Evolutionary conservation across 805 yeast species (phyloP).

Genomic region (Suhomyces canberraensis): DNA sequence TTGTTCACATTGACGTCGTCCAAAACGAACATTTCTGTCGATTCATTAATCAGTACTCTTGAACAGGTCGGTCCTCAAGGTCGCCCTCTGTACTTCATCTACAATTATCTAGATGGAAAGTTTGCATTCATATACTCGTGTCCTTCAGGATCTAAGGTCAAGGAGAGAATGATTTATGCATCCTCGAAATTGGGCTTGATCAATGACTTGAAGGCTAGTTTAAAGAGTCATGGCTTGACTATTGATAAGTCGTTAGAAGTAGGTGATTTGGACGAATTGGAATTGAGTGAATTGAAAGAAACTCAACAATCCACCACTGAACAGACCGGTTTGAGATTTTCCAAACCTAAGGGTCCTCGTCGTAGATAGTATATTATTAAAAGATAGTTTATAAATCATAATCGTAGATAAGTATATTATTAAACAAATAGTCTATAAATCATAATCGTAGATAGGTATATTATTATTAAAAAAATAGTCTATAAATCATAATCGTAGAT

Average conservation of each 20-base stretch:
- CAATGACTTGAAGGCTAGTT: constrained; percentile 41
- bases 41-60: constrained; percentile 20
- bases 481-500: not conserved
- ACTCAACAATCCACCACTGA: constrained; percentile 6
- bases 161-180: constrained; percentile 91
- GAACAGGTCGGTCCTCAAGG: constrained; percentile 21
- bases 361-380: constrained; percentile 28
- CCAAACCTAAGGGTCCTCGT: constrained; percentile 72
- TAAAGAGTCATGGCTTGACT: constrained; percentile 22
- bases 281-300: constrained; percentile 44
- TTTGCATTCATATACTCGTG: constrained; percentile 75
- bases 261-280: constrained; percentile 71
- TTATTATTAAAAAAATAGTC: too few species aligned
- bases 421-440: too few species aligned
- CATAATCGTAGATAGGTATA: too few species aligned
- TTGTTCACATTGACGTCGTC: constrained; percentile 23
- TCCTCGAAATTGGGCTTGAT: constrained; percentile 66
- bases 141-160: constrained; percentile 86
- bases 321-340: constrained; percentile 31
- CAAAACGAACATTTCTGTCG: constrained; percentile 15
- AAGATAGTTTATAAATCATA: too few species aligned
- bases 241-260: constrained; percentile 57
- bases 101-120: constrained; percentile 37
- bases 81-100: constrained; percentile 59
- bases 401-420: too few species aligned